Evolutionary conservation across 495 filamentous ascomycete species (phyloP), one percentile per base, ranked within the genome.

Genomic region (Thozetella sp.): DNA sequence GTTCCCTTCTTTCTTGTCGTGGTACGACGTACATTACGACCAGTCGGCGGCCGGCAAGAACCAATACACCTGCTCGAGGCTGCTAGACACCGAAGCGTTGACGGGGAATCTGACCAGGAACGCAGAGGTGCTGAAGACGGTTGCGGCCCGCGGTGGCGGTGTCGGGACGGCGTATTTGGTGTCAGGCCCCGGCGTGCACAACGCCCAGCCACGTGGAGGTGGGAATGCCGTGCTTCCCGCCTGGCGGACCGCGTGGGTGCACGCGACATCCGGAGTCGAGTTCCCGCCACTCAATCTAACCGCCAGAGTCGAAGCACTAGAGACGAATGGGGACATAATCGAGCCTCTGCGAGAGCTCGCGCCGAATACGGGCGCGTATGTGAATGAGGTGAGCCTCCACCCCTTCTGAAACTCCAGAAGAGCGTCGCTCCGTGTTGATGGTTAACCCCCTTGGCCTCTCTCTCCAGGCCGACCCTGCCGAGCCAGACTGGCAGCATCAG

Each of bases 241-340:
- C 2, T 88, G 85, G 85, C 75, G 87, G 34, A 77, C 74, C 15
- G 66, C 84, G 0, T 63, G 85, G 34, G 76, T 84, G 43, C 75
- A 76, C 30, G 51, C 67, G 9, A 58, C 68, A 65, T 60, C 51
- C 40, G 19, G 26, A 25, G 71, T 73, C 66, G 54, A 63, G 26
- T 83, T 78, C 63, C 59, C 67, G 4, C 76, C 79, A 0, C 26
- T 82, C 22, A 60, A 72, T 54, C 17, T 58, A 60, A 61, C 80
- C 66, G 78, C 62, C 70, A 59, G 59, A 53, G 67, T 57, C 0
- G 62, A 73, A 19, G 78, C 80, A 46, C 37, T 68, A 3, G 64
- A 65, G 43, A 74, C 76, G 62, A 76, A 82, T 6, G 62, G 81
- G 3, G 63, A 67, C 1, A 76, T 65, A 17, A 71, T 85, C 13